Evolutionary conservation across 1,284 basidiomycete species (phyloP), one percentile per base, ranked within the genome.

Genomic region (Moniliophthora roreri): DNA sequence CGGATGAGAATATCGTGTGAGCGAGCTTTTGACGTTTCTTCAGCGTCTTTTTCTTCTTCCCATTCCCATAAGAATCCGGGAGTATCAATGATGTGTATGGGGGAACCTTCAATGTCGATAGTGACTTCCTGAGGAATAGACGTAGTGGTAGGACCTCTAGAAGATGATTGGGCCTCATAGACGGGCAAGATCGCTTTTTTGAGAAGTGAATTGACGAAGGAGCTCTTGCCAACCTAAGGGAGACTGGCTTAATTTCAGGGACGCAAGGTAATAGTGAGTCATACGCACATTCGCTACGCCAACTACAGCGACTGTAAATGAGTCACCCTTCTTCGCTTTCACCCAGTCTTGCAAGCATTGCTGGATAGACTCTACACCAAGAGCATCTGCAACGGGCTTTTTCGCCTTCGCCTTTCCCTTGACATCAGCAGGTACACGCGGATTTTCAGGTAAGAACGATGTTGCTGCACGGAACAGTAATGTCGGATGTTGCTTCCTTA

Each of bases 381-480:
- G 62, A 1, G 80, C 85, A 66, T 91, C 85, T 58, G 79, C 70
- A 9, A 61, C 55, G 28, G 67, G 63, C 24, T 63, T 65, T 65
- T 79, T 77, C 63, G 73, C 70, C 67, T 82, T 81, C 60, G 76
- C 75, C 64, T 82, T 80, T 40, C 58, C 66, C 46, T 73, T 72
- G 46, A 46, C 53, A 35, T 50, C 55, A 36, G 45, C 59, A 1
- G 58, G 58, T 21, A 63, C 58, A 39, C 69, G 67, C 9, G 71
- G 64, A 11, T 68, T 55, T 6, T 73, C 60, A 28, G 84, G 80
- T 26, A 89, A 62, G 62, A 84, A 89, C 3, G 86, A 82, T 10
- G 85, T 78, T 0, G 88, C 86, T 8, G 89, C 86, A 53, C 89
- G 89, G 79, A 97, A 96, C 11, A 93, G 79, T 49, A 92, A 73